Base-by-base conservation (phyloP, 192 early-diverging fungal genomes). In the Podila horticola region DNA sequence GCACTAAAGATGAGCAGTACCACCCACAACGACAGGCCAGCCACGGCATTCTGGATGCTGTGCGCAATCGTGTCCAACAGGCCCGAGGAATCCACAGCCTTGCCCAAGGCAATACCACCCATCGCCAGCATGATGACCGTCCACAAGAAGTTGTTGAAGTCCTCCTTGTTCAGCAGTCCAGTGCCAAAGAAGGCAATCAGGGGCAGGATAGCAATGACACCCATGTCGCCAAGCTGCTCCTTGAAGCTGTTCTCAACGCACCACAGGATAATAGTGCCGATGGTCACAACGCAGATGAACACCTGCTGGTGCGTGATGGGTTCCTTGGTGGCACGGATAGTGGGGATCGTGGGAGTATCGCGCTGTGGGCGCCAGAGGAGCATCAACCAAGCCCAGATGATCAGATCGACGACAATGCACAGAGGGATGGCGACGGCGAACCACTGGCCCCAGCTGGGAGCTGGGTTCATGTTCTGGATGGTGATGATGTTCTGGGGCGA, bases 401-500 rank as follows among this genome's bases (percentile, higher is more conserved):
- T 62, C 20, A 93, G 66, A 66, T 91, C 84, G 36, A 91, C 79
- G n/a, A 91, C 67, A 33, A 94, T 68, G 55, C 87, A 89, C 28
- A 94, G 73, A 7, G 93, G 93, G n/a, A 94, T 50, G 10, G 91
- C 68, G 28, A 92, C 86, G 13, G 82, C 83, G 72, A 94, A 93
- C 91, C 92, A 94, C 41, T 88, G 84, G 7, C 84, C 86, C 93
- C 93, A 94, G 24, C 85, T 83, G 8, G 92, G 91, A 8, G 82
- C 68, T 10, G 93, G 93, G n/a, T 75, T 68, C 87, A 94, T 91
- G 81, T 88, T 91, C n/a, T 90, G 85, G 49, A 94, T 91, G 2
- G 93, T 90, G 66, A 94, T 88, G 28, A 93, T 90, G 84, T 94
- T 93, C 82, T 94, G 93, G 51, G 93, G 93, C 0, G 91, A 92